phyloP scores from a whole-genome alignment of 176 grass and related monocot species.

The Hordeum vulgare region DNA sequence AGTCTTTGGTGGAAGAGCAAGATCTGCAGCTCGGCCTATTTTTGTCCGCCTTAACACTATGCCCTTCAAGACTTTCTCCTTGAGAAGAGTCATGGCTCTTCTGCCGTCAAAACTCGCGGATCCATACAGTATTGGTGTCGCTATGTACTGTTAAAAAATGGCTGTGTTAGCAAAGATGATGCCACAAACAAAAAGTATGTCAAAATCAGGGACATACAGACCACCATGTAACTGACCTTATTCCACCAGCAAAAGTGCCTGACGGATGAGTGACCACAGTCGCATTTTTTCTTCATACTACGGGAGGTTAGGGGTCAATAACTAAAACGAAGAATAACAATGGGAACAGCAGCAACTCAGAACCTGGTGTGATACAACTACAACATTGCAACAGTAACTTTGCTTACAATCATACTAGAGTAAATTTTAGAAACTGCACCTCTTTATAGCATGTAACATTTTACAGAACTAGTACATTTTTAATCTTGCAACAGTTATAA shows the following conservation, averaged over 20 bases:
- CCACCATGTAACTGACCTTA: slow-evolving; percentile 46
- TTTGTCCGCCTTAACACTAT: slow-evolving; percentile 91
- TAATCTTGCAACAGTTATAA: neutral
- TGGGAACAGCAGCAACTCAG: neutral
- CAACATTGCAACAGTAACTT: neutral
- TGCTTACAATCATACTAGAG: neutral
- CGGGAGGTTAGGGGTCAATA: slow-evolving; percentile 21
- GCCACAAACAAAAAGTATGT: neutral
- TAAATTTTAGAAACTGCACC: neutral
- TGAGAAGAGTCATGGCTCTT: slow-evolving; percentile 74
- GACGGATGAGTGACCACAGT: slow-evolving; percentile 78
- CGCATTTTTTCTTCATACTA: slow-evolving; percentile 61
- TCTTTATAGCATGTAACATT: neutral
- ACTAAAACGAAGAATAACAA: slow-evolving; percentile 5
- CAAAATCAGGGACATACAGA: neutral
- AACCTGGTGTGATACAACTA: neutral
- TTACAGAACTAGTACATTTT: neutral
- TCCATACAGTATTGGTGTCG: slow-evolving; percentile 52
- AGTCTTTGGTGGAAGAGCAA: slow-evolving; percentile 81
- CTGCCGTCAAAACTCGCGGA: slow-evolving; percentile 24
- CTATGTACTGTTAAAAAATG: slow-evolving; percentile 57
- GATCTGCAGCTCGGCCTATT: slow-evolving; percentile 84
- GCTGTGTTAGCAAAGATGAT: slow-evolving; percentile 1
- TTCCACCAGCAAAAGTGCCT: slow-evolving; percentile 99
- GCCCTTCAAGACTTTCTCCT: slow-evolving; percentile 80